These are phyloP conservation scores for Aspergillus intermedius DNA, from an alignment of 2,329 filamentous ascomycete species.

Conservation along the genomic window DNA sequence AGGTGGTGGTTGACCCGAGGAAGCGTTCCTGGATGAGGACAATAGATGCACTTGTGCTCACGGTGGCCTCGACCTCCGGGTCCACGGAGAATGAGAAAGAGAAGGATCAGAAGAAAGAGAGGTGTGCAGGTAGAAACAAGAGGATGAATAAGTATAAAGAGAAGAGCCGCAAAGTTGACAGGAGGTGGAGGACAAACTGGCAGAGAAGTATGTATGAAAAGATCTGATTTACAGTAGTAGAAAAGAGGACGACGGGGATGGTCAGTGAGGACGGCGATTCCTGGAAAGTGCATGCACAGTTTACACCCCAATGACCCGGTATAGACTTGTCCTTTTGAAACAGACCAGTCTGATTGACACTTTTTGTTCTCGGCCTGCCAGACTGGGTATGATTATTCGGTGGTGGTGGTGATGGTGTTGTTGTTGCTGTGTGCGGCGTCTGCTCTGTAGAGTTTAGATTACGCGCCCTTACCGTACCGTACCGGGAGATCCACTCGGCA, in stretches of 20 bases:
- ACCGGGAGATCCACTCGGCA: background rate
- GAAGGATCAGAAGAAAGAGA: background rate
- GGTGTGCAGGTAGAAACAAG: no score
- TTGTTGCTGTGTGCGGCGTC: background rate
- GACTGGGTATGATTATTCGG: background rate
- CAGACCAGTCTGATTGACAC: no score
- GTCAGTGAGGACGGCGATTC: constrained; percentile 14
- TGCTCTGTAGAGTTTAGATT: background rate
- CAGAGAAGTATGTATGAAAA: background rate
- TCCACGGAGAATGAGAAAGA: background rate
- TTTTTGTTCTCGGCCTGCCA: background rate
- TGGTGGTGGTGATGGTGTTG: background rate
- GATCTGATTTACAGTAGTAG: constrained; percentile 4
- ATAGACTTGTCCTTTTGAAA: no score
- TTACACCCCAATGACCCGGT: no score
- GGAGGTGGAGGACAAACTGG: constrained; percentile 1
- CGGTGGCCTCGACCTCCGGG: no score
- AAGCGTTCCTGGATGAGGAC: no score
- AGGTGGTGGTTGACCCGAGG: background rate
- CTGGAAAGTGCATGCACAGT: no score
- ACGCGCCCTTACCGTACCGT: background rate
- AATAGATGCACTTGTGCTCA: background rate
- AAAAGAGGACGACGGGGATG: constrained; percentile 14
- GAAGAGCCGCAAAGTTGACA: background rate
- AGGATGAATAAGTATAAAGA: no score